phyloP scores from a whole-genome alignment of 139 green algal genomes.

The Auxenochlorella pyrenoidosa region DNA sequence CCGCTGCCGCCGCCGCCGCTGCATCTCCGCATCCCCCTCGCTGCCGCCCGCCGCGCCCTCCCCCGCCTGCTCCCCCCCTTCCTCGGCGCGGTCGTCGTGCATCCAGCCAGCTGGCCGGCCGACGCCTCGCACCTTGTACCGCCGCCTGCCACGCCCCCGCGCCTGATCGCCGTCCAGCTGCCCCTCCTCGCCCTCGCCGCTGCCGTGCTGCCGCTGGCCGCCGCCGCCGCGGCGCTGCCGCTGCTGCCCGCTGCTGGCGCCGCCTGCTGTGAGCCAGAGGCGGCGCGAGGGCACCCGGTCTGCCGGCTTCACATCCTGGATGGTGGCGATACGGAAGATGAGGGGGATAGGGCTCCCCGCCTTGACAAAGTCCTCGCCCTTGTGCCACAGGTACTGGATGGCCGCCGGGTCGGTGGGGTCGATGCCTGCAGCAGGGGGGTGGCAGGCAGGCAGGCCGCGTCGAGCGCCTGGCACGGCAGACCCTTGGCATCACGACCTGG shows the following conservation, averaged over 20 bases:
- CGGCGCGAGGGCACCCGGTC: conserved; percentile 44
- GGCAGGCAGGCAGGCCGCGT: no score
- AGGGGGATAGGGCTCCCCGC: conserved; percentile 43
- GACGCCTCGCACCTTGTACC: neutral
- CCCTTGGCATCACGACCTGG: no score
- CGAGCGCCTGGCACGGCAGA: no score
- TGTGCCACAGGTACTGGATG: conserved; percentile 78
- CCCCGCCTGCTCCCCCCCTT: neutral
- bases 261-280: conserved; percentile 39
- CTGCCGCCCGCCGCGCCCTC: neutral
- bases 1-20: conserved; percentile 2
- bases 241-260: neutral
- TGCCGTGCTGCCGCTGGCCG: conserved; percentile 7
- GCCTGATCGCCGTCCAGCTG: neutral
- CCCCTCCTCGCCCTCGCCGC: neutral
- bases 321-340: conserved; percentile 60
- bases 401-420: conserved; percentile 56
- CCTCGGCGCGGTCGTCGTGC: conserved; percentile 1
- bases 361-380: conserved; percentile 67
- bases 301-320: conserved; percentile 47
- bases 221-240: neutral
- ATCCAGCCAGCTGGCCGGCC: neutral
- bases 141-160: neutral
- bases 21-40: neutral
- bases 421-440: conserved; percentile 40